These are phyloP conservation scores for Acidiella bohemica DNA, from an alignment of 495 filamentous ascomycete genomes.

Conservation along the genomic window DNA sequence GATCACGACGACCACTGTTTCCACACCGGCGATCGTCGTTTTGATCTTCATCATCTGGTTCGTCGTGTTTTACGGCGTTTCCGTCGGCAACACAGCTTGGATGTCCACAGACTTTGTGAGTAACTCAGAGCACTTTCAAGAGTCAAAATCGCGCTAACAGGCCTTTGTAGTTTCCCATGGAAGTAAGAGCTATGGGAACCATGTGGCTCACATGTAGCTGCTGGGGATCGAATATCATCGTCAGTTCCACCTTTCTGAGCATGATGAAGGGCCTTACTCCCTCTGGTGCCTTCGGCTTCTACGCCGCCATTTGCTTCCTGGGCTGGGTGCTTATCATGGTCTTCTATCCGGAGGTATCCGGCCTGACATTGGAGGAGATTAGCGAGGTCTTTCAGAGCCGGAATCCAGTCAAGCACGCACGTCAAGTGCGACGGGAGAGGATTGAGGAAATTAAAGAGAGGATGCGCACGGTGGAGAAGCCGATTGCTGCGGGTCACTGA, in stretches of 20 bases:
- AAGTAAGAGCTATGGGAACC: constrained; percentile 40
- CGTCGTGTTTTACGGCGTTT: constrained; percentile 35
- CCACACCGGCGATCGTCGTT: constrained; percentile 32
- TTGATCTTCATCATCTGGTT: constrained; percentile 37
- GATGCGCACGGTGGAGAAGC: constrained; percentile 4
- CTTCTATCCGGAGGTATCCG: constrained; percentile 39
- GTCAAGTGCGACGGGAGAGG: constrained; percentile 27
- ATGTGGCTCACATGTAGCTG: constrained; percentile 39
- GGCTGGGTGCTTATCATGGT: constrained; percentile 37
- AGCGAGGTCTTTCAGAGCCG: constrained; percentile 37
- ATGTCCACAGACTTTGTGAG: constrained; percentile 38
- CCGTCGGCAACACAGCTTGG: constrained; percentile 40
- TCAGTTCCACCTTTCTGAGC: constrained; percentile 39
- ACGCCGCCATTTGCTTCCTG: constrained; percentile 36
- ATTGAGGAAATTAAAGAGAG: constrained; percentile 14
- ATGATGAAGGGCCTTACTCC: constrained; percentile 38
- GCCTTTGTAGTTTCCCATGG: constrained; percentile 40
- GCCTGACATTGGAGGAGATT: constrained; percentile 38
- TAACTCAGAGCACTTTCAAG: too few species aligned
- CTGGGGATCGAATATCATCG: constrained; percentile 41
- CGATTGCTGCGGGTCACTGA: constrained; percentile 2
- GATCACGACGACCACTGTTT: constrained; percentile 21
- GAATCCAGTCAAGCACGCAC: constrained; percentile 34
- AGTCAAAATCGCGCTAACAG: too few species aligned
- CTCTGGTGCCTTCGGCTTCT: constrained; percentile 41